Evolutionary conservation across 2,329 filamentous ascomycete genomes (phyloP), one percentile per base, ranked within the genome.

Genomic region (Fusarium lyarnte): DNA sequence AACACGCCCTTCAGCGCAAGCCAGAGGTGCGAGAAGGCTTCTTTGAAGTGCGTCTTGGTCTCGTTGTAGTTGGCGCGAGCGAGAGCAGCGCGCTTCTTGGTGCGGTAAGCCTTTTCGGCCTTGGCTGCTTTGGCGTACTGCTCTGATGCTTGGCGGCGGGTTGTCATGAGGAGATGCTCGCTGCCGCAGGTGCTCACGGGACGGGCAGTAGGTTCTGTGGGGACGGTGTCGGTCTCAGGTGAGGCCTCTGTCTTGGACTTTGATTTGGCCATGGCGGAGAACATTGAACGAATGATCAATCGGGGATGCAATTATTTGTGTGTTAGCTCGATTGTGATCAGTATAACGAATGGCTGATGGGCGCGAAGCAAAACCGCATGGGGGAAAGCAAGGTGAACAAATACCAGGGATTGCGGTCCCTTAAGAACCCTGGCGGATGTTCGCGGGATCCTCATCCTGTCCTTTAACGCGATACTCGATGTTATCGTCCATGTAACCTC

Each of bases 61-160:
- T 66, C 60, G 19, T 33, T 58, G 43, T 66, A 66, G 38, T 66
- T 66, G 23, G 61, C 60, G 6, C 63, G 63, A 6, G 63, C 61
- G 4, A 66, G 5, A 5, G 51, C 61, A 0, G 63, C 63, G 5
- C 42, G 63, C 27, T 65, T 66, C 13, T 66, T 66, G 23, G 51
- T 66, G 38, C 63, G 63, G 16, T 66, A 66, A 2, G 49, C 63
- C 5, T 66, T 66, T n/a, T 66, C 63, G 5, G 61, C 63, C n/a
- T 31, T 66, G 23, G 63, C n/a, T 5, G 63, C 63, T 42, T 66
- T 46, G 13, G 42, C 43, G n/a, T 43, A 66, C 35, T 66, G 60
- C 5, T 66, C 60, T 10, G 63, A 66, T 8, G 63, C 63, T 19
- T 65, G 59, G 17, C 42, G 38, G 1, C 60, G 63, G 5, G 45